Conservation (phyloP, 768 basidiomycete species). For the Sarcodon sp. region DNA sequence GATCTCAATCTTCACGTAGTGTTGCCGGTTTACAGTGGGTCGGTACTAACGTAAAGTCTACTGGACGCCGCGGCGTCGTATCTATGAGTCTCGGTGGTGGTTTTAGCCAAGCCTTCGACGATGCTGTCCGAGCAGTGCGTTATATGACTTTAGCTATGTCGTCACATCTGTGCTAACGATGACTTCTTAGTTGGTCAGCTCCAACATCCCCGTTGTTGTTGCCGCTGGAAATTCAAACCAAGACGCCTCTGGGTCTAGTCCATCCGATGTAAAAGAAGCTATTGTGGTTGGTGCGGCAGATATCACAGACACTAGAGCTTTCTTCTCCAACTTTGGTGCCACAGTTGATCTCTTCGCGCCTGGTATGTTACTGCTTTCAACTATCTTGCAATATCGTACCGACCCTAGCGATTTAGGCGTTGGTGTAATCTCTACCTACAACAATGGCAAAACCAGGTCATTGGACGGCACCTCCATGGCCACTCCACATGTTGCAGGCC, state of each 20-base stretch:
- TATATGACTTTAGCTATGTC: not conserved
- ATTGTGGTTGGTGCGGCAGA: slow-evolving; percentile 9
- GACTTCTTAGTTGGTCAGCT: not conserved
- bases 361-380: slow-evolving; percentile 71
- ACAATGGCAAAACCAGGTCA: too few species aligned
- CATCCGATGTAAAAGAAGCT: slow-evolving; percentile 5
- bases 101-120: slow-evolving; percentile 6
- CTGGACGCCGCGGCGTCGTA: slow-evolving; percentile 6
- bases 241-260: slow-evolving; percentile 6
- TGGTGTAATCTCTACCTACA: too few species aligned
- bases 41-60: not conserved
- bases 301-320: slow-evolving; percentile 4
- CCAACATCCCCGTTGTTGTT: slow-evolving; percentile 5
- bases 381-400: slow-evolving; percentile 29
- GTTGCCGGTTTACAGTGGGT: slow-evolving; percentile 15
- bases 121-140: slow-evolving; percentile 8
- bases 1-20: slow-evolving; percentile 1
- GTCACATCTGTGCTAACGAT: not conserved
- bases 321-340: slow-evolving; percentile 10
- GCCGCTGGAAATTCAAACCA: slow-evolving; percentile 8
- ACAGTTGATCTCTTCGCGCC: slow-evolving; percentile 10
- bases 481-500: slow-evolving; percentile 6
- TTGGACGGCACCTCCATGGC: slow-evolving; percentile 4
- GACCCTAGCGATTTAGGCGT: too few species aligned
- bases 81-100: slow-evolving; percentile 11